A percentile compares a stretch with the other conserved stretches of the same genome.
Conservation (phyloP, 257 asterid species). For the Jasminum sambac region DNA sequence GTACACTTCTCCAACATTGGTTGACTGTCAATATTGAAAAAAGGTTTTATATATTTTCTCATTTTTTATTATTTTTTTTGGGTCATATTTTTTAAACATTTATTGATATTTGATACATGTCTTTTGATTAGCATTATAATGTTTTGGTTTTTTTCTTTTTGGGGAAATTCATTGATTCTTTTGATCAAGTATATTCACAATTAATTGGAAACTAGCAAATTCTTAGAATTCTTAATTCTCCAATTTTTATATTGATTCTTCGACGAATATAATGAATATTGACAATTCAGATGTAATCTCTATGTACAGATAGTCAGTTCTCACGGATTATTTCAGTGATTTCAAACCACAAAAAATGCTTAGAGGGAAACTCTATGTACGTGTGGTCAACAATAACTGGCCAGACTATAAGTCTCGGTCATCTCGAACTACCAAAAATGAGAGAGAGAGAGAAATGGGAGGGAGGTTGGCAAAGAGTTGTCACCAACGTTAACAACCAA, state of each 20-base stretch:
- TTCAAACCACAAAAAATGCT: too few species aligned
- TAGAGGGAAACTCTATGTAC: too few species aligned
- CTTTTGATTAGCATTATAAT: background rate
- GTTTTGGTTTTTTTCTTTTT: background rate
- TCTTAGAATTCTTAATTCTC: conserved; percentile 11
- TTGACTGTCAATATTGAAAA: conserved; percentile 40
- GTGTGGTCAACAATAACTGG: too few species aligned
- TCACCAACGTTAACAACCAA: background rate
- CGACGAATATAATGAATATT: too few species aligned
- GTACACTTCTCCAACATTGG: conserved; percentile 45
- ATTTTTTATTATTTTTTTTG: conserved; percentile 6
- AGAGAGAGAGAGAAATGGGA: background rate
- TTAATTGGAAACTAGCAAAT: background rate
- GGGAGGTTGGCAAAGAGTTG: conserved; percentile 7
- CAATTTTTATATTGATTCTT: background rate
- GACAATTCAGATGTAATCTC: too few species aligned
- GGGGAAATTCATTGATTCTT: conserved; percentile 14
- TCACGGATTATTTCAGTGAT: too few species aligned
- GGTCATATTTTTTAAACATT: background rate
- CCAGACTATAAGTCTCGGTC: too few species aligned
- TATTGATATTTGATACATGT: background rate
- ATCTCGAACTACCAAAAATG: too few species aligned
- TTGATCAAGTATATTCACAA: background rate
- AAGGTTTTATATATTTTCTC: conserved; percentile 25
- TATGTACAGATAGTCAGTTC: too few species aligned